phyloP scores from a whole-genome alignment of 1,284 basidiomycete genomes.

The Porodaedalea pini region DNA sequence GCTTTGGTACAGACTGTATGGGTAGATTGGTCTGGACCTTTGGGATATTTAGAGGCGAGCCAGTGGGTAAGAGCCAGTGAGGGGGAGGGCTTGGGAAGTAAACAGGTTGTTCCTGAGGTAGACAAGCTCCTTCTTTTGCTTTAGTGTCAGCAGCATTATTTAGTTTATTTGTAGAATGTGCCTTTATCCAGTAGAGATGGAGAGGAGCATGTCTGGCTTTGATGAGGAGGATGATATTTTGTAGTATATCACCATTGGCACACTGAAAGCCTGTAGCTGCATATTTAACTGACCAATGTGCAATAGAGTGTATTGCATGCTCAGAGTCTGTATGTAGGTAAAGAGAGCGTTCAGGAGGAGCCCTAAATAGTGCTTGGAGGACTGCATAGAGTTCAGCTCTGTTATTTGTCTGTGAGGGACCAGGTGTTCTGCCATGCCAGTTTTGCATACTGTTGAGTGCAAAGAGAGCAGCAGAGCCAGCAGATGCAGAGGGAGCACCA shows the following conservation, averaged over 20 bases:
- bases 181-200: conserved; percentile 19
- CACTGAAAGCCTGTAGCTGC: conserved; percentile 7
- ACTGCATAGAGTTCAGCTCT: conserved; percentile 5
- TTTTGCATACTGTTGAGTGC: neutral
- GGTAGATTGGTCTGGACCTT: neutral
- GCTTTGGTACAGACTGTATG: neutral
- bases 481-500: too few species aligned
- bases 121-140: conserved; percentile 10
- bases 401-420: neutral
- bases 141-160: conserved; percentile 10
- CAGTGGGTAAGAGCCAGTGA: neutral
- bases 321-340: conserved; percentile 14
- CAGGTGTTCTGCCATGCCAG: neutral
- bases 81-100: neutral
- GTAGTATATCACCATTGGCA: conserved; percentile 16
- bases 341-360: neutral
- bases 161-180: conserved; percentile 7
- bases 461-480: too few species aligned
- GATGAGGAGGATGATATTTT: neutral
- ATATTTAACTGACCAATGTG: neutral
- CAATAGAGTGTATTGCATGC: conserved; percentile 1
- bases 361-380: neutral
- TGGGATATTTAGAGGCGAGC: neutral
- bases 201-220: conserved; percentile 1
- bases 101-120: too few species aligned